Conservation (phyloP, 2,329 filamentous ascomycete species). For the Phialophora chinensis region DNA sequence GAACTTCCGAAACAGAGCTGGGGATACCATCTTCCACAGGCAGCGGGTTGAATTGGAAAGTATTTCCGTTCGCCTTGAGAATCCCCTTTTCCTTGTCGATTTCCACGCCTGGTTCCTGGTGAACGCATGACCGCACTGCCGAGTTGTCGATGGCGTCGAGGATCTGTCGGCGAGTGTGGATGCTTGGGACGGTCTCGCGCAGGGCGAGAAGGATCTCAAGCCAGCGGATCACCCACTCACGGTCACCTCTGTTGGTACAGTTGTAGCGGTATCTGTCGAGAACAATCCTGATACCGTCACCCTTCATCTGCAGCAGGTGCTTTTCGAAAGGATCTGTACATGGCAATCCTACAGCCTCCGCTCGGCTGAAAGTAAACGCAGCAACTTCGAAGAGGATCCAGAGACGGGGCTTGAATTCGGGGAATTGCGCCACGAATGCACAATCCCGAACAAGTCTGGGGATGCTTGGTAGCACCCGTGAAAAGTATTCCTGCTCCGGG, state of each 20-base stretch:
- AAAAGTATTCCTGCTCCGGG: not conserved
- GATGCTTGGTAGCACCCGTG: not conserved
- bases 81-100: conserved; percentile 4
- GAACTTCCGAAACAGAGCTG: conserved; percentile 1
- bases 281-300: conserved; percentile 8
- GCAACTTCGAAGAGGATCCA: conserved; percentile 13
- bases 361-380: conserved; percentile 1
- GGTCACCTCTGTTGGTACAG: not conserved
- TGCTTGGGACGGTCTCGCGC: conserved; percentile 8
- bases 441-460: conserved; percentile 5
- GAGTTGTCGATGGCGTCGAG: conserved; percentile 5
- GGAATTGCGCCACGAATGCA: conserved; percentile 3
- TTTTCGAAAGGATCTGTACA: conserved; percentile 8
- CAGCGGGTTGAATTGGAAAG: conserved; percentile 1
- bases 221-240: not conserved
- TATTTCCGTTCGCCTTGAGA: conserved; percentile 3
- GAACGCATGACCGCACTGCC: conserved; percentile 9
- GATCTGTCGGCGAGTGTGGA: conserved; percentile 4
- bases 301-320: conserved; percentile 9
- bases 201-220: conserved; percentile 5
- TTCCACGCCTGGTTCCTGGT: conserved; percentile 3
- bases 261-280: not conserved
- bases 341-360: conserved; percentile 1
- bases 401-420: conserved; percentile 3
- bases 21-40: conserved; percentile 1